These are phyloP conservation scores for Hypomyces perniciosus DNA, from an alignment of 2,329 filamentous ascomycete species.

Conservation along the genomic window DNA sequence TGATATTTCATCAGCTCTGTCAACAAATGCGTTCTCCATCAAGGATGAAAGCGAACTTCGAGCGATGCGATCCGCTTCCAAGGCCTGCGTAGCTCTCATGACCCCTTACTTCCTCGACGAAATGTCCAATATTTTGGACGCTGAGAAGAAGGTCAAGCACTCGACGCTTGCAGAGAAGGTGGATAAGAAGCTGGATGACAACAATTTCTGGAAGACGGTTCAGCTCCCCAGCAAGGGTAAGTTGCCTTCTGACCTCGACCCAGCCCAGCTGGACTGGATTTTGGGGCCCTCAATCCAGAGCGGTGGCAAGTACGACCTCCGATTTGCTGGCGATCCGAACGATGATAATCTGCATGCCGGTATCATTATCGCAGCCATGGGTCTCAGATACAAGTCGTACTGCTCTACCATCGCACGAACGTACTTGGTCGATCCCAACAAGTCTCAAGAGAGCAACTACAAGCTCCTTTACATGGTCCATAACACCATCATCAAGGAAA, in stretches of 20 bases:
- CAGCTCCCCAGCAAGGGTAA: constrained; percentile 65
- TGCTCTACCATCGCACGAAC: constrained; percentile 88
- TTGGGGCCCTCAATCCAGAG: constrained; percentile 88
- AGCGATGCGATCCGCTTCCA: constrained; percentile 87
- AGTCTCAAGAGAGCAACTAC: constrained; percentile 90
- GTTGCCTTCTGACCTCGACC: constrained; percentile 80
- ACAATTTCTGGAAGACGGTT: constrained; percentile 84
- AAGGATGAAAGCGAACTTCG: constrained; percentile 95
- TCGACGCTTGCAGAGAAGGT: constrained; percentile 80
- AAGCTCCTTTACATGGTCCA: constrained; percentile 81
- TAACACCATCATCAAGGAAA: constrained; percentile 82
- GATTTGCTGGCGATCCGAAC: constrained; percentile 71
- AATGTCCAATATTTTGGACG: constrained; percentile 92
- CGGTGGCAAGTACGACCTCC: constrained; percentile 89
- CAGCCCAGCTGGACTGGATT: constrained; percentile 87
- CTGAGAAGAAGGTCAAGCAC: constrained; percentile 96
- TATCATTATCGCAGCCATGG: constrained; percentile 87
- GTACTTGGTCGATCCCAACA: constrained; percentile 95
- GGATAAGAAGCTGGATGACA: constrained; percentile 84
- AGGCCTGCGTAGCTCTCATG: constrained; percentile 91
- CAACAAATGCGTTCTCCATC: constrained; percentile 75
- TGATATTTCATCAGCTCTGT: constrained; percentile 77
- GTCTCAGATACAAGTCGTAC: constrained; percentile 92
- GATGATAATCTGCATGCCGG: constrained; percentile 80
- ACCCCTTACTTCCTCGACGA: constrained; percentile 96